phyloP scores from a whole-genome alignment of 2,329 filamentous ascomycete species.

The Drechslerella stenobrocha region DNA sequence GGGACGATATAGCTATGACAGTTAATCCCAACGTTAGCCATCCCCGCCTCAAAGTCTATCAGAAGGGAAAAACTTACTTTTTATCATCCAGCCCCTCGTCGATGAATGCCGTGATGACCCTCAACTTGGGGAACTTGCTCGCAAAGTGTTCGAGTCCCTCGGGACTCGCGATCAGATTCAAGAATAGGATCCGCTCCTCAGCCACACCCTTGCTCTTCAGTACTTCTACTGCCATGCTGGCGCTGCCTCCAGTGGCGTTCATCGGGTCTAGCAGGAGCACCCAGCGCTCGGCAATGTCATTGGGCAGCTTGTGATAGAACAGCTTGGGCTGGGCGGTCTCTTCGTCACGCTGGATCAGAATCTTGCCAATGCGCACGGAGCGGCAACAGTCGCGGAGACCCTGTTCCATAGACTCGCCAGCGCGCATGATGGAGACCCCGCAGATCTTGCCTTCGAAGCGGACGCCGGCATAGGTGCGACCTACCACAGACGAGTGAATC shows the following conservation, averaged over 20 bases:
- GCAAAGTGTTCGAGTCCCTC: slow-evolving; percentile 89
- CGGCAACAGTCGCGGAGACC: slow-evolving; percentile 93
- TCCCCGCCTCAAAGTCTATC: background rate
- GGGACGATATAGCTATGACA: slow-evolving; percentile 85
- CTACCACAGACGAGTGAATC: no score
- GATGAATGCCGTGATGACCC: slow-evolving; percentile 93
- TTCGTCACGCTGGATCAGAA: slow-evolving; percentile 94
- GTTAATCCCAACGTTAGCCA: slow-evolving; percentile 55
- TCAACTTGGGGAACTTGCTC: slow-evolving; percentile 80
- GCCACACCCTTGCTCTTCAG: slow-evolving; percentile 87
- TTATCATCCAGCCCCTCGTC: slow-evolving; percentile 96
- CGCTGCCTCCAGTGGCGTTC: slow-evolving; percentile 96
- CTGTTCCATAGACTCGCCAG: slow-evolving; percentile 98
- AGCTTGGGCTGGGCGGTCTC: slow-evolving; percentile 89
- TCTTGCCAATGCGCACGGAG: slow-evolving; percentile 97
- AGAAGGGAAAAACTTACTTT: slow-evolving; percentile 67
- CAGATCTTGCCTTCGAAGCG: slow-evolving; percentile 98
- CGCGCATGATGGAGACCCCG: slow-evolving; percentile 96
- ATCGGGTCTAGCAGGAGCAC: slow-evolving; percentile 95
- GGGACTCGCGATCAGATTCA: slow-evolving; percentile 96
- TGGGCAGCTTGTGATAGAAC: slow-evolving; percentile 96
- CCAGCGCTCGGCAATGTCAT: slow-evolving; percentile 90
- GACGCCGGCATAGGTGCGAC: slow-evolving; percentile 72
- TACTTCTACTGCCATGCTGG: slow-evolving; percentile 94
- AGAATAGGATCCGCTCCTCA: slow-evolving; percentile 90